Evolutionary conservation across 768 basidiomycete species (phyloP).

Genomic region (Hypholoma sublateritium): DNA sequence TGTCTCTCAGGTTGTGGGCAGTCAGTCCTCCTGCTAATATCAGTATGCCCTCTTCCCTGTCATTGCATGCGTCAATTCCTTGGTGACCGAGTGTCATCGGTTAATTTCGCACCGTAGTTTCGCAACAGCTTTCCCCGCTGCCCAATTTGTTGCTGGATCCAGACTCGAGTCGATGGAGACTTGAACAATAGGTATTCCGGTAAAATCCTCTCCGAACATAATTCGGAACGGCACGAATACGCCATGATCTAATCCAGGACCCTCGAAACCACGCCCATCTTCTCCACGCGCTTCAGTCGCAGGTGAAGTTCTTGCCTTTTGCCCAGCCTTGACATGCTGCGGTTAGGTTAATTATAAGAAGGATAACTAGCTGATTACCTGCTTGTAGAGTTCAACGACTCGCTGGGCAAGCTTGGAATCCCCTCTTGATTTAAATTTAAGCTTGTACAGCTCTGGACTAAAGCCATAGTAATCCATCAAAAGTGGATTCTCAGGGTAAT

Average conservation of each 20-base stretch:
- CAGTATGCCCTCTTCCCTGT: conserved; percentile 64
- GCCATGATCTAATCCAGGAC: conserved; percentile 75
- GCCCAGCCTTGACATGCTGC: conserved; percentile 44
- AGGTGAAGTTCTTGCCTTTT: conserved; percentile 47
- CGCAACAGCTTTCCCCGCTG: conserved; percentile 58
- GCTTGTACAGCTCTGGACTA: conserved; percentile 50
- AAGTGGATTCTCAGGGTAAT: conserved; percentile 78
- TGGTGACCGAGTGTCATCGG: conserved; percentile 12
- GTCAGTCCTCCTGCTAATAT: conserved; percentile 72
- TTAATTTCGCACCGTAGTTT: conserved; percentile 47
- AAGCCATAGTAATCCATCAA: conserved; percentile 79
- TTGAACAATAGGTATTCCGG: conserved; percentile 67
- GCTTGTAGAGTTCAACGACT: conserved; percentile 58
- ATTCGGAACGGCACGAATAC: conserved; percentile 78
- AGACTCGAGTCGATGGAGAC: conserved; percentile 64
- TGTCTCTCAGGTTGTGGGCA: conserved; percentile 65
- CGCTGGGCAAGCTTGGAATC: conserved; percentile 55
- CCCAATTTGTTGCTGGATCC: conserved; percentile 63
- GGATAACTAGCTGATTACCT: conserved; percentile 31
- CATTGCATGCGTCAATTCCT: conserved; percentile 13
- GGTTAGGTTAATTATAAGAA: not conserved
- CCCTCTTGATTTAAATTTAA: conserved; percentile 70
- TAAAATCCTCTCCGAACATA: conserved; percentile 73
- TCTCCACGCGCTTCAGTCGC: conserved; percentile 55
- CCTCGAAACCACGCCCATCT: conserved; percentile 65